phyloP scores from a whole-genome alignment of 305 asterid species.

The Ajuga reptans region DNA sequence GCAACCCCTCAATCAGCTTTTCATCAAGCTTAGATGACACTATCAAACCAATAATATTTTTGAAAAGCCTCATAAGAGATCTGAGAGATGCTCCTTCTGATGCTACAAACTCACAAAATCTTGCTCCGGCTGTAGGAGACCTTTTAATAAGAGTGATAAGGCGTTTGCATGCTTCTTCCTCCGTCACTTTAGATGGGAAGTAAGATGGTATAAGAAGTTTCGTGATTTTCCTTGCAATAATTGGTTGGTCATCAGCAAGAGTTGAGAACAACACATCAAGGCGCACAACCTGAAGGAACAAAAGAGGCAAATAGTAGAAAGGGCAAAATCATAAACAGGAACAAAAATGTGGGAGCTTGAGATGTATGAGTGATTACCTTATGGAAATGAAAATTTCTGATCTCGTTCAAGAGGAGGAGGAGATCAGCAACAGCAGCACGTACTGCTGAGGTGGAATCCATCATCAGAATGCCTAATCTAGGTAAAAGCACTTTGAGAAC shows the following conservation, averaged over 20 bases:
- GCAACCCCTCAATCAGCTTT: constrained; percentile 57
- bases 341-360: constrained; percentile 5
- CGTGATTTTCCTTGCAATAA: constrained; percentile 70
- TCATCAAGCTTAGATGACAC: constrained; percentile 45
- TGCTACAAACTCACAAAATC: constrained; percentile 78
- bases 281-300: constrained; percentile 59
- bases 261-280: constrained; percentile 51
- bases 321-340: constrained; percentile 10
- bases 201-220: constrained; percentile 88
- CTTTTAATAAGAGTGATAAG: constrained; percentile 70
- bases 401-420: constrained; percentile 58
- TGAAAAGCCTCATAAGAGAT: constrained; percentile 57
- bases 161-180: constrained; percentile 86
- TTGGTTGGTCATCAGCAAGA: constrained; percentile 74
- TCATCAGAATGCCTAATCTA: constrained; percentile 64
- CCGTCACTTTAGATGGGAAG: constrained; percentile 61
- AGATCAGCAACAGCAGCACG: constrained; percentile 78
- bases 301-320: constrained; percentile 12
- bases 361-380: constrained; percentile 46
- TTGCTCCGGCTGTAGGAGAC: constrained; percentile 81
- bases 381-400: constrained; percentile 69
- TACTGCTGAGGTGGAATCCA: constrained; percentile 52
- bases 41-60: constrained; percentile 42
- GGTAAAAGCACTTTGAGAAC: constrained; percentile 90
- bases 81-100: constrained; percentile 62